These are phyloP conservation scores for Amaranthus cruentus DNA, from an alignment of 148 eudicot genomes.

Conservation along the genomic window DNA sequence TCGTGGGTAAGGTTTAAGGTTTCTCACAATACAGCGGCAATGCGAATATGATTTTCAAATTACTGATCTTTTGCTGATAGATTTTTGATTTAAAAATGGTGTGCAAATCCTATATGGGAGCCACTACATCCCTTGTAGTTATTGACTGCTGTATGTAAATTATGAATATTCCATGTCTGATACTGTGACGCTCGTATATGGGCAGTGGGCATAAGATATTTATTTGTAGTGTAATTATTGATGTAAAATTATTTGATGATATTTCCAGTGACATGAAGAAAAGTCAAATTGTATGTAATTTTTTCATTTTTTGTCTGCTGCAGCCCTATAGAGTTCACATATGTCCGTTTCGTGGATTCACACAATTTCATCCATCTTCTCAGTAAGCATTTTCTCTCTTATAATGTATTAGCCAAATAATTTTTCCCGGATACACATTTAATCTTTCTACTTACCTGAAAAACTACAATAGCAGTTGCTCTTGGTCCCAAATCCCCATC, in stretches of 20 bases:
- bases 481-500: neutral
- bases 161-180: too few species aligned
- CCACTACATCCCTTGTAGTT: neutral
- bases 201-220: neutral
- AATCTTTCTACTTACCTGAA: neutral
- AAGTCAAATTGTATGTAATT: neutral
- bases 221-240: constrained; percentile 5
- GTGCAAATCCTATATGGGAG: neutral
- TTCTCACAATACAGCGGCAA: neutral
- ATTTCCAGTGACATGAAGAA: neutral
- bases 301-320: constrained; percentile 14
- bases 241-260: neutral
- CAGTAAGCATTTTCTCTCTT: constrained; percentile 26
- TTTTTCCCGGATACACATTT: neutral
- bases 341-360: constrained; percentile 32
- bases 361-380: constrained; percentile 29
- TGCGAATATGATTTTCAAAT: neutral
- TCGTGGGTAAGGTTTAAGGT: neutral
- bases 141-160: neutral
- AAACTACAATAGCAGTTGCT: neutral
- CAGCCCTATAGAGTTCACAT: constrained; percentile 34
- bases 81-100: neutral
- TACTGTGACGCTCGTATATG: neutral
- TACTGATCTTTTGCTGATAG: neutral
- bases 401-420: neutral